Conservation (phyloP, 306 rosid genomes). For the Acacia acuminata region DNA sequence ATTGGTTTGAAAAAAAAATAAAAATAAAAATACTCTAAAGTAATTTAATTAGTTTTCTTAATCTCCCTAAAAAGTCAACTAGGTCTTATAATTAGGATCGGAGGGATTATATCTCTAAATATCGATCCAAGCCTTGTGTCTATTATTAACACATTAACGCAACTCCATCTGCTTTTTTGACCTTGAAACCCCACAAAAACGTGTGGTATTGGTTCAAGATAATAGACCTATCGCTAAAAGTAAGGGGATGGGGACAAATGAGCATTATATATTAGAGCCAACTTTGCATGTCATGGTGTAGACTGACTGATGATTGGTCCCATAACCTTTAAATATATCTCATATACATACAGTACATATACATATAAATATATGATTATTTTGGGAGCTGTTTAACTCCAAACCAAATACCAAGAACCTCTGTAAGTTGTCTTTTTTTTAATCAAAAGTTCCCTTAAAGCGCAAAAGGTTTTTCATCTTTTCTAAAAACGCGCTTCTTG, state of each 20-base stretch:
- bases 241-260: neutral
- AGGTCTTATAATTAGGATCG: too few relatives aligned
- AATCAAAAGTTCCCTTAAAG: too few relatives aligned
- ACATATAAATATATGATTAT: neutral
- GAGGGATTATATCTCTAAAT: neutral
- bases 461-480: too few relatives aligned
- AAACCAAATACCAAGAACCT: too few relatives aligned
- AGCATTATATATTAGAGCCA: neutral
- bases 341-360: neutral
- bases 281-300: neutral
- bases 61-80: too few relatives aligned
- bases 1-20: too few relatives aligned
- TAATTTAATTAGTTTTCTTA: too few relatives aligned
- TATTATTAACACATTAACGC: neutral
- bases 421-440: too few relatives aligned
- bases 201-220: neutral
- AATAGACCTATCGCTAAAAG: neutral
- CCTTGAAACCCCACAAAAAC: neutral
- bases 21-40: too few relatives aligned
- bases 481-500: accelerated
- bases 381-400: too few relatives aligned
- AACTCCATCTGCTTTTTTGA: neutral
- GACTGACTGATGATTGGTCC: neutral
- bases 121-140: neutral
- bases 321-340: neutral